Evolutionary conservation across 2,329 filamentous ascomycete species (phyloP).

Genomic region (Thermoascus crustaceus): DNA sequence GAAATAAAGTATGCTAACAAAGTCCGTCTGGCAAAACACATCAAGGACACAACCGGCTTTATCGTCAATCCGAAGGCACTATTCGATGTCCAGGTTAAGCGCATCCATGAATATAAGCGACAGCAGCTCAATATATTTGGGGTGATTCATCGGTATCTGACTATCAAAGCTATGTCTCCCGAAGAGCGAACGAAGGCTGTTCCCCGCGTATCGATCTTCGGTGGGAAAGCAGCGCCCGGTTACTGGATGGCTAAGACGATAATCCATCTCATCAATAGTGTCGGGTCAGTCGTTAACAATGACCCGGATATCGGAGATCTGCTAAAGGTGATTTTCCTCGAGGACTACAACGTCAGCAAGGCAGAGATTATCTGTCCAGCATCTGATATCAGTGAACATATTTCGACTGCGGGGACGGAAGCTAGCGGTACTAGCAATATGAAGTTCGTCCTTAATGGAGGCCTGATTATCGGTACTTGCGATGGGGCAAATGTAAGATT

Average conservation of each 20-base stretch:
- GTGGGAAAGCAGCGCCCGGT: conserved; percentile 92
- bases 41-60: conserved; percentile 71
- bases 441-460: conserved; percentile 98
- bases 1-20: conserved; percentile 98
- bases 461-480: conserved; percentile 94
- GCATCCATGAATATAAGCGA: conserved; percentile 98
- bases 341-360: conserved; percentile 99
- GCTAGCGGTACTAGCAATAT: conserved; percentile 89
- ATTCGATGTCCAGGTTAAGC: conserved; percentile 97
- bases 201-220: conserved; percentile 90
- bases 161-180: conserved; percentile 73
- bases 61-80: conserved; percentile 78
- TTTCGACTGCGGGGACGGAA: conserved; percentile 94
- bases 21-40: conserved; percentile 80
- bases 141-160: conserved; percentile 87
- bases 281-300: conserved; percentile 82
- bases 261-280: conserved; percentile 91
- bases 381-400: conserved; percentile 95
- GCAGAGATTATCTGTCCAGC: conserved; percentile 93
- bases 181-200: conserved; percentile 80
- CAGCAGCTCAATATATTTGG: conserved; percentile 99
- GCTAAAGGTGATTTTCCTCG: conserved; percentile 92
- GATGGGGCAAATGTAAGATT: conserved; percentile 84
- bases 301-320: conserved; percentile 87
- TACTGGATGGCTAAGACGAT: conserved; percentile 99